A percentile compares a stretch with the other conserved stretches of the same genome.
Conservation (phyloP, 2,329 filamentous ascomycete genomes). For the Aspergillus pseudoterreus region DNA sequence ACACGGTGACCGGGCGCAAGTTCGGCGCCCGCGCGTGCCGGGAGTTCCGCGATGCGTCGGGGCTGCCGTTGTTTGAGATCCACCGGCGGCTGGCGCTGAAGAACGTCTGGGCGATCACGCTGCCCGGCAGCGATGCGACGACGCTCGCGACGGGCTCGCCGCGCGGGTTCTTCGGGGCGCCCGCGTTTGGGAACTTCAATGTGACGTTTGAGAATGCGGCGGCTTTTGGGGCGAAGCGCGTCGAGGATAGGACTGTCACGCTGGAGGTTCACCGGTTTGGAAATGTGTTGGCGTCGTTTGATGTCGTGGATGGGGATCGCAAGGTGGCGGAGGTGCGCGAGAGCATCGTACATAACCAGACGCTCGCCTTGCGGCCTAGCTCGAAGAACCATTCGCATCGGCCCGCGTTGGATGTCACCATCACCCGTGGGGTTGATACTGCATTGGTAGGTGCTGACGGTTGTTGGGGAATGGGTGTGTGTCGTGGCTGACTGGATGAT, state of each 20-base stretch:
- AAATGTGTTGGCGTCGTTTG: constrained; percentile 14
- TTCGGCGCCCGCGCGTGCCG: constrained; percentile 20
- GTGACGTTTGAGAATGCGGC: constrained; percentile 23
- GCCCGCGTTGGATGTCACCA: constrained; percentile 21
- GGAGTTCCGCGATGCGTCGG: constrained; percentile 27
- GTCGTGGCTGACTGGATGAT: not conserved
- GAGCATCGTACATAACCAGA: constrained; percentile 17
- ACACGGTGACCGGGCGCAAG: constrained; percentile 24
- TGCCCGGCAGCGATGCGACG: constrained; percentile 18
- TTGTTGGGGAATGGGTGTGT: not conserved
- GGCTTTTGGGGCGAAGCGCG: constrained; percentile 12
- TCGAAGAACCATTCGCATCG: constrained; percentile 16
- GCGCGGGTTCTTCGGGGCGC: constrained; percentile 6
- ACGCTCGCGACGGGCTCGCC: constrained; percentile 10
- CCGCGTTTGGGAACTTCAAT: constrained; percentile 12
- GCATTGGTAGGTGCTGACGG: constrained; percentile 16
- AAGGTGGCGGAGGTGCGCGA: constrained; percentile 17
- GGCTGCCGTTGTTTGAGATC: constrained; percentile 26
- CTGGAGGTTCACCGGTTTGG: constrained; percentile 17
- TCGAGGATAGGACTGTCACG: constrained; percentile 15
- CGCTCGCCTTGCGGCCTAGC: constrained; percentile 12
- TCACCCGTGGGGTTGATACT: constrained; percentile 23
- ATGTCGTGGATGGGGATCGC: constrained; percentile 20
- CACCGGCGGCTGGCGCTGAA: constrained; percentile 11
- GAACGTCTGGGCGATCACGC: constrained; percentile 17